Percentiles rank a stretch among this genome's conserved stretches.
These are phyloP conservation scores for Gossypium laxum DNA, from an alignment of 441 rosid species.

Conservation along the genomic window DNA sequence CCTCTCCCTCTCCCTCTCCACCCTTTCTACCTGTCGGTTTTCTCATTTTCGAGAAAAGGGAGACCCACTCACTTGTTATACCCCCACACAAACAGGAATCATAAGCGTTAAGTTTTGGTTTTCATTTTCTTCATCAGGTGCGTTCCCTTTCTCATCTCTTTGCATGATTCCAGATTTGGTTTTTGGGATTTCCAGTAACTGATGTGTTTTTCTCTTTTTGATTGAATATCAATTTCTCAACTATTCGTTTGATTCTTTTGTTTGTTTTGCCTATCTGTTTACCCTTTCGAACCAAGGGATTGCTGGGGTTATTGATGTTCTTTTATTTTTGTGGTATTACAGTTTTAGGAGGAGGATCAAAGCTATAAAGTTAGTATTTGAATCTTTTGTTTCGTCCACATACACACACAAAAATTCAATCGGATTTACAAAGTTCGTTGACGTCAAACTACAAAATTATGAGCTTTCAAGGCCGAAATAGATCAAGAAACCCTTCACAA, in stretches of 20 bases:
- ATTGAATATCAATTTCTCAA: neutral
- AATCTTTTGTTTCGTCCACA: neutral
- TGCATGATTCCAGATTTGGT: neutral
- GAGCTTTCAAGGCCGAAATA: constrained; percentile 51
- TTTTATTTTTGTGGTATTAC: neutral
- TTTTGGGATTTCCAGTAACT: neutral
- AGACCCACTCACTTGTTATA: neutral
- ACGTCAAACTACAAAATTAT: constrained; percentile 17
- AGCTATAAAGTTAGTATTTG: neutral
- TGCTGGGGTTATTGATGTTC: neutral
- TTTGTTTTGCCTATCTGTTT: neutral
- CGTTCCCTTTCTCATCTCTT: neutral
- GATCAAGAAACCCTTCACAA: constrained; percentile 36
- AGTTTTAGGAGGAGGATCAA: neutral
- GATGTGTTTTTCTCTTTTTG: neutral
- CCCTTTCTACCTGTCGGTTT: neutral
- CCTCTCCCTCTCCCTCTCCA: neutral
- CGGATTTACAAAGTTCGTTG: neutral
- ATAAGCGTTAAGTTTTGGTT: neutral
- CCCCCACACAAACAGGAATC: neutral
- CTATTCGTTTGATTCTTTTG: neutral
- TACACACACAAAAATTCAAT: neutral
- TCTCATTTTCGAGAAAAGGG: neutral
- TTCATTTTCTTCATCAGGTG: constrained; percentile 2
- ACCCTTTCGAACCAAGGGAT: neutral